Evolutionary conservation across 768 basidiomycete genomes (phyloP).

Genomic region (Lyophyllum semitale): DNA sequence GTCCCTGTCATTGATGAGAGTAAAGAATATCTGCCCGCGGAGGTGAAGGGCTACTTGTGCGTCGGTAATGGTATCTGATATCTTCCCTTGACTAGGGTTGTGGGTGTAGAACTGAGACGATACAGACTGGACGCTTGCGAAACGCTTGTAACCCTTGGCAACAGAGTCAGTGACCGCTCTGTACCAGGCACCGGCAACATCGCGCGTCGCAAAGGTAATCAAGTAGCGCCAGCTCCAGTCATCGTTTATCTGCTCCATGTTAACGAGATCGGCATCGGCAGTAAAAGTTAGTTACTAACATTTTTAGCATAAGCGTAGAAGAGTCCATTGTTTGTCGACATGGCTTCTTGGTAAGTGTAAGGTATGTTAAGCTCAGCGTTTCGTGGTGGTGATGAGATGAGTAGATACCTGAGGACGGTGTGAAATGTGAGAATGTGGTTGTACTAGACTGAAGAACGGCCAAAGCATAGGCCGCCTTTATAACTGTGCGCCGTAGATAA

Average conservation of each 20-base stretch:
- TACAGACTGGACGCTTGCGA: constrained; percentile 12
- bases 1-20: no score
- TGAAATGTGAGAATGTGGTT: no score
- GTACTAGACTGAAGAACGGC: no score
- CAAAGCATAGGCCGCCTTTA: no score
- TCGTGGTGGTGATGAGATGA: background rate
- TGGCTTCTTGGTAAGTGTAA: background rate
- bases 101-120: constrained; percentile 18
- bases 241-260: constrained; percentile 6
- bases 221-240: constrained; percentile 18
- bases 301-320: no score
- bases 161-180: no score
- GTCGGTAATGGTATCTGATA: constrained; percentile 8
- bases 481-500: no score
- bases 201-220: constrained; percentile 19
- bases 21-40: no score
- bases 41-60: background rate
- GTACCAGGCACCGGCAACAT: constrained; percentile 24
- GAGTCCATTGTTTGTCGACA: constrained; percentile 7
- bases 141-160: constrained; percentile 22
- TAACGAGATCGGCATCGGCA: no score
- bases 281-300: constrained; percentile 11
- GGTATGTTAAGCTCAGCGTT: background rate
- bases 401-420: background rate
- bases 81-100: constrained; percentile 6